phyloP scores from a whole-genome alignment of 75 land plant genomes.

The Pseudotsuga menziesii region DNA sequence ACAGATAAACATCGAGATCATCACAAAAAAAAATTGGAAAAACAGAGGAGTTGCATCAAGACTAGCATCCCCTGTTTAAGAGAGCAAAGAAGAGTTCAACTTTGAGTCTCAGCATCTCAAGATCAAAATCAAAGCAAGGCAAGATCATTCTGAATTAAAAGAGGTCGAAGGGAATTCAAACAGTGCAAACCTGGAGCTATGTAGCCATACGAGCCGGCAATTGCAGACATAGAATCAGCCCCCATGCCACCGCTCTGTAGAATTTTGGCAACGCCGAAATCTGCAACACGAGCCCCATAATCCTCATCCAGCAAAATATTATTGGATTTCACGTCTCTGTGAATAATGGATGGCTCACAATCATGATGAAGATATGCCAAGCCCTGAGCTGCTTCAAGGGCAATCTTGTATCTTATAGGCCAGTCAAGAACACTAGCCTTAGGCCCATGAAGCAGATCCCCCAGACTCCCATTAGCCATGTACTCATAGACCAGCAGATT shows the following conservation, averaged over 20 bases:
- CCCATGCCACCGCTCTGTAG: constrained; percentile 24
- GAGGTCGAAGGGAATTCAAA: no score
- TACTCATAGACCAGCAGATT: constrained; percentile 85
- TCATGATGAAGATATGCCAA: constrained; percentile 83
- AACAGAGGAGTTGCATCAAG: background rate
- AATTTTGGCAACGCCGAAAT: constrained; percentile 79
- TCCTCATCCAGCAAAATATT: constrained; percentile 68
- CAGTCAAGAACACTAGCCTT: constrained; percentile 45
- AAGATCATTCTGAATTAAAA: no score
- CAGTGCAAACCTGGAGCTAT: constrained; percentile 60
- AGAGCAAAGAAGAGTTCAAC: background rate
- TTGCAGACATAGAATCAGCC: constrained; percentile 63
- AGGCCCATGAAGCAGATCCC: constrained; percentile 66
- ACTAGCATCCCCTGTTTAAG: background rate
- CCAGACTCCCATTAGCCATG: constrained; percentile 93
- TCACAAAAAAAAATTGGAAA: background rate
- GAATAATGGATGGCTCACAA: constrained; percentile 62
- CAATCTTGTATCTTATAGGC: constrained; percentile 59
- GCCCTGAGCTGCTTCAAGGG: constrained; percentile 75
- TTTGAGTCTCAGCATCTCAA: no score
- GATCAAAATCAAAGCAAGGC: no score
- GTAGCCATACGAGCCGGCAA: constrained; percentile 91
- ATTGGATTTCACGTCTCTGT: constrained; percentile 83
- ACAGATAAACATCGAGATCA: background rate
- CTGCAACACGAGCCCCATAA: constrained; percentile 69